These are phyloP conservation scores for Cymbidium sinense DNA, from an alignment of 106 monocot genomes.

Conservation along the genomic window DNA sequence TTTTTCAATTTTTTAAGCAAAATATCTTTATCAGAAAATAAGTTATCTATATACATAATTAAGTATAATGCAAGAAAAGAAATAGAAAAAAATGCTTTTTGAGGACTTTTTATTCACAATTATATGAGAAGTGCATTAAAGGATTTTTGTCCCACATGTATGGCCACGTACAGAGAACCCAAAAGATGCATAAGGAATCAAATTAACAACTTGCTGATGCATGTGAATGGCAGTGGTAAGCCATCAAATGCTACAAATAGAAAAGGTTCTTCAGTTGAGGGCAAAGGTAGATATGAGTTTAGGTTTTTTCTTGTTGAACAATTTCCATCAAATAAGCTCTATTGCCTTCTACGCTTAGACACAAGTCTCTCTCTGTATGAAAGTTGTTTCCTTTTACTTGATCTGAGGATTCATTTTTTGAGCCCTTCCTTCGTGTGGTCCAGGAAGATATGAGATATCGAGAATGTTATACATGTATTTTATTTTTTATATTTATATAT, in stretches of 20 bases:
- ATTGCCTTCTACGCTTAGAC: background rate
- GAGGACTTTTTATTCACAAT: background rate
- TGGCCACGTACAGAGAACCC: no score
- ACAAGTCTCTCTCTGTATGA: background rate
- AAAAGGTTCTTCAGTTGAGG: background rate
- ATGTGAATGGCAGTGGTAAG: conserved; percentile 3
- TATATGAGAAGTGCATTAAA: background rate
- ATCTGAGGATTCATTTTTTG: background rate
- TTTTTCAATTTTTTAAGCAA: no score
- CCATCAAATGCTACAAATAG: background rate
- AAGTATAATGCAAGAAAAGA: no score
- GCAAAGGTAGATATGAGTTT: conserved; percentile 1
- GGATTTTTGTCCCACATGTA: no score
- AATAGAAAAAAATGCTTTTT: background rate
- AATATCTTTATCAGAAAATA: no score
- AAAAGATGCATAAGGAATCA: background rate
- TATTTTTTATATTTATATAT: no score
- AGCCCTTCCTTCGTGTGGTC: background rate
- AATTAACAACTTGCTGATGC: background rate
- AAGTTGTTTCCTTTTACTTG: conserved; percentile 9
- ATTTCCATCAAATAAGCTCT: background rate
- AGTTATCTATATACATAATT: no score
- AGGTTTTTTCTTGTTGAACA: background rate
- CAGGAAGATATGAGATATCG: background rate
- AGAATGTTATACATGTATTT: no score